phyloP scores from a whole-genome alignment of 805 yeast genomes.

The Starmerella apicola region DNA sequence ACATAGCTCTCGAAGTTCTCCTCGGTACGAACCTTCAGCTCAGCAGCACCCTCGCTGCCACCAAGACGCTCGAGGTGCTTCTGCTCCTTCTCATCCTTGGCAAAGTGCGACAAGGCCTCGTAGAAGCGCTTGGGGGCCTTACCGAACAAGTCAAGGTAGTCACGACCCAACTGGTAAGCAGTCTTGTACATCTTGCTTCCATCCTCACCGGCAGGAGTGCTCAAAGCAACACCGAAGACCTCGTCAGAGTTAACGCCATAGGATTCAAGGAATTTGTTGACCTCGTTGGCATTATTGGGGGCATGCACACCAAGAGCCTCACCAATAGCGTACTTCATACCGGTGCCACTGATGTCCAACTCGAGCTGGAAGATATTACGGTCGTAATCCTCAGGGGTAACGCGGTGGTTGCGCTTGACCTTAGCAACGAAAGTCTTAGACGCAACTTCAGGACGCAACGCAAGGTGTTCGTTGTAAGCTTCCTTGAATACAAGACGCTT shows the following conservation, averaged over 20 bases:
- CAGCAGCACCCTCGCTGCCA: constrained; percentile 70
- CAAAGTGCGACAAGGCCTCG: constrained; percentile 64
- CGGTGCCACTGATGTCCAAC: constrained; percentile 83
- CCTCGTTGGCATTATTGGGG: constrained; percentile 56
- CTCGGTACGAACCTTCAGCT: constrained; percentile 73
- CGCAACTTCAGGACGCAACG: constrained; percentile 81
- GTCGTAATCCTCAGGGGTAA: constrained; percentile 79
- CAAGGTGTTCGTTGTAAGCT: constrained; percentile 47
- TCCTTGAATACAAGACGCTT: constrained; percentile 67
- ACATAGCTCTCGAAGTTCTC: constrained; percentile 69
- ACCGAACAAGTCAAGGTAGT: constrained; percentile 79
- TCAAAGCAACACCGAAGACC: constrained; percentile 57
- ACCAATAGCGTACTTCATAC: constrained; percentile 82
- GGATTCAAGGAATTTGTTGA: constrained; percentile 51
- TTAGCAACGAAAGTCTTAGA: constrained; percentile 73
- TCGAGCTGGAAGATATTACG: constrained; percentile 95
- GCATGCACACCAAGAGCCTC: constrained; percentile 96
- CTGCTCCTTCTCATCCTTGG: constrained; percentile 57
- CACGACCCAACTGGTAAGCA: constrained; percentile 64
- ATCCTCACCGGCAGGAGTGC: constrained; percentile 35
- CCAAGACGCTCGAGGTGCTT: constrained; percentile 49
- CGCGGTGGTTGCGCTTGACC: constrained; percentile 82
- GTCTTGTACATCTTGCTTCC: constrained; percentile 53
- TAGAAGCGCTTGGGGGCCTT: constrained; percentile 93
- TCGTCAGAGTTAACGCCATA: constrained; percentile 64